Evolutionary conservation across 2,329 filamentous ascomycete genomes (phyloP), one percentile per base, ranked within the genome.

Genomic region (Sporothrix pseudoabietina): DNA sequence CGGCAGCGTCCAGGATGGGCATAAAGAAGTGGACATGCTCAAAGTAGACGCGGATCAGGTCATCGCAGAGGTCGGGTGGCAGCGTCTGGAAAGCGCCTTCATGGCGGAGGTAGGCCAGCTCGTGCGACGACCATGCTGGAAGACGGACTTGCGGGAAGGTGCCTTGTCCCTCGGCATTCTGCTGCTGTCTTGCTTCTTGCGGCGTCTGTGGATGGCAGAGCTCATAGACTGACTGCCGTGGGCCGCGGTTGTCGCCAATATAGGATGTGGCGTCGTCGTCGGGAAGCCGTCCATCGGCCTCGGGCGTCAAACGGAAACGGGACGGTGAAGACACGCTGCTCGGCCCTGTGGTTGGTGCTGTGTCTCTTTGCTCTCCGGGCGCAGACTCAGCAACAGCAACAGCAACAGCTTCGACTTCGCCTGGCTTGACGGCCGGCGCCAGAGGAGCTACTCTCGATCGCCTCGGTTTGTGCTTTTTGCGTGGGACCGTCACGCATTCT

Each of bases 1-100:
- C 72, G 9, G 59, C 71, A 0, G 75, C 73, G 35, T 79, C 78
- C 0, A 80, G 35, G 9, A 79, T 75, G 0, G 78, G 78, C 0
- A 77, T 69, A 16, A 79, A 77, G 0, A 77, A 77, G 41, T 79
- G 78, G 0, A 78, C 76, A 19, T 79, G 74, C 41, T 76, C 73
- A 49, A 79, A 80, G 72, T 79, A 79, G 9, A 70, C 74, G 0
- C 73, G 71, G 0, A 79, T 16, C 7, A 74, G 9, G 4, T 68
- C 61, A 14, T 72, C 71, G 30, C 47, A 39, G 8, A 69, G 30
- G 30, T 69, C 66, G 1, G 66, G 26, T 3, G 5, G 66, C 44
- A 69, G 30, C 8, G 47, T 49, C 47, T 69, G 44, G 4, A 69
- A 54, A 8, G 66, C 66, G 19, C 66, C 66, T 30, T 69, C 66